phyloP scores from a whole-genome alignment of 2,329 filamentous ascomycete species.

The Pseudogymnoascus sp. region DNA sequence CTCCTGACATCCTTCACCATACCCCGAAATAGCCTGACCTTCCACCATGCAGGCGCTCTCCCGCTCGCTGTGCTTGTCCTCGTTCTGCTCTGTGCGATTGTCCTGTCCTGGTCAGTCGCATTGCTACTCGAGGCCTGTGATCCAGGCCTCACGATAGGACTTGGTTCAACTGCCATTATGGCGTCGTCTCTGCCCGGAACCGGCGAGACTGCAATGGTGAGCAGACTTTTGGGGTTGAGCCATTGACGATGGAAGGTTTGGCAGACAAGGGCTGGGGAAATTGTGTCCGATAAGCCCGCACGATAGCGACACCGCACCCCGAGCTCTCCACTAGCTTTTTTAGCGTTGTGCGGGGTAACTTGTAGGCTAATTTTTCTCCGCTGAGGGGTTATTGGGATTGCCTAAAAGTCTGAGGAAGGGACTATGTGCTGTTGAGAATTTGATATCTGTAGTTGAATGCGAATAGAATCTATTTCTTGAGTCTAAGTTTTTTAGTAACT shows the following conservation, averaged over 20 bases:
- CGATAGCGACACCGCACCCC: not conserved
- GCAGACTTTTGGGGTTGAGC: not conserved
- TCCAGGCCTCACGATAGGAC: not conserved
- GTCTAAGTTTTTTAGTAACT: not conserved
- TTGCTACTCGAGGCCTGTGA: not conserved
- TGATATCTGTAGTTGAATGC: not conserved
- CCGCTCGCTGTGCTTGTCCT: not conserved
- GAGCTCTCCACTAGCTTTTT: not conserved
- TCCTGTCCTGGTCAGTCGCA: not conserved
- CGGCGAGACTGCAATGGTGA: not conserved
- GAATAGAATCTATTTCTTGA: constrained; percentile 15
- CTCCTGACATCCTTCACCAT: constrained; percentile 72
- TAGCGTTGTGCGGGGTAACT: constrained; percentile 1
- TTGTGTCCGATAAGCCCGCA: not conserved
- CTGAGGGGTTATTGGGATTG: not conserved
- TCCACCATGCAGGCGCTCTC: constrained; percentile 52
- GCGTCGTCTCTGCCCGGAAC: not conserved
- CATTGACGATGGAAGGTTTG: not conserved
- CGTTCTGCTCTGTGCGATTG: not conserved
- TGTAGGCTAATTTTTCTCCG: not conserved
- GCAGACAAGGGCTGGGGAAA: not conserved
- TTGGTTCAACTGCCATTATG: not conserved
- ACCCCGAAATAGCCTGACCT: constrained; percentile 63
- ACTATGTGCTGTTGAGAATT: not conserved
- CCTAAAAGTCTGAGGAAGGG: not conserved